Base-by-base conservation (phyloP, 2,329 filamentous ascomycete genomes). In the Neospermospora avenae region DNA sequence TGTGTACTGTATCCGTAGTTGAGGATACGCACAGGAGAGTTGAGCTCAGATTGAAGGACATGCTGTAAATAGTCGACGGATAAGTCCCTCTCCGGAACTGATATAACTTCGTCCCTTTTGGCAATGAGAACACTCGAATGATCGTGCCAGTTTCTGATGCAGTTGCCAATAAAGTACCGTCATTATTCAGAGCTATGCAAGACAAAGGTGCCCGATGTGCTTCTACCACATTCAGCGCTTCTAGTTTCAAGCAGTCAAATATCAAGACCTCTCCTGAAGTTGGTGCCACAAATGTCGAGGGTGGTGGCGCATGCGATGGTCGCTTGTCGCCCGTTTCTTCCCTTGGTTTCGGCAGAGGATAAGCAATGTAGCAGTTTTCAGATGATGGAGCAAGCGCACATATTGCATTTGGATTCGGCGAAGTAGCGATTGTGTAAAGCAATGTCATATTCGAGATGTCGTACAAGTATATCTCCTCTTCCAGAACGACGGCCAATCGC, bases 401-500 rank as follows among this genome's bases (percentile, higher is more conserved):
- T 62, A 98, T 95, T 35, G 91, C 92, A 65, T 86, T 87, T 0
- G 93, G 91, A 70, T 99, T 99, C 6, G 95, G 91, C 3, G 93
- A 97, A 5, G 93, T 98, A 61, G 92, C 86, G 65, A 98, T 96
- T 5, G 91, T 96, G 74, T 92, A 89, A 42, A 98, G 81, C 60
- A 98, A 84, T 70, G 90, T 93, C 93, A 99, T 98, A 73, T 97
- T 98, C 76, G 93, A 92, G 67, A 99, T 98, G 74, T 99, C 95
- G 78, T 99, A 99, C 52, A 99, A 83, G 76, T 98, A 99, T 64
- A 98, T 96, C 73, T 96, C 90, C 69, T 96, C 92, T 74, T 99
- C 95, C 59, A 98, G 82, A 14, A 98, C 88, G 34, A 99, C 93
- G 13, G 95, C 91, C 25, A 99, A 83, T 39, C 95, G 87, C 75